Evolutionary conservation across 1,284 basidiomycete genomes (phyloP).

Genomic region (Cerioporus squamosus): DNA sequence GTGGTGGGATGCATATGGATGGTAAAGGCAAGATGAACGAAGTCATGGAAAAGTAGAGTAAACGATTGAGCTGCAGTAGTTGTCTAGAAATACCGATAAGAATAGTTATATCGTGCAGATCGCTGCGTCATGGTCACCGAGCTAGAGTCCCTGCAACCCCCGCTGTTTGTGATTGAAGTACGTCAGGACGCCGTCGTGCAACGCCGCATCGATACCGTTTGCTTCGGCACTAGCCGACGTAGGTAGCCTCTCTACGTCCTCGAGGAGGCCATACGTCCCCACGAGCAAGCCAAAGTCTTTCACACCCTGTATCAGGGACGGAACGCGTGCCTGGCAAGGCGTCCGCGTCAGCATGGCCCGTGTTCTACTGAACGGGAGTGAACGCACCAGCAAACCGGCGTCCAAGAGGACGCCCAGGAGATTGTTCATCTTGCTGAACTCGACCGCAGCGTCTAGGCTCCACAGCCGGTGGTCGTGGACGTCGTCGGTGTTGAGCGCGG

Average conservation of each 20-base stretch:
- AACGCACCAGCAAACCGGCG: slow-evolving; percentile 81
- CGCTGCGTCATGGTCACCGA: neutral
- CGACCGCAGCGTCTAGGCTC: slow-evolving; percentile 90
- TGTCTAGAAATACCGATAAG: slow-evolving; percentile 26
- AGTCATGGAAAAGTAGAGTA: slow-evolving; percentile 2
- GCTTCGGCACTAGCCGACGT: slow-evolving; percentile 49
- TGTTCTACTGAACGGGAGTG: neutral
- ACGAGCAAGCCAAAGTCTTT: slow-evolving; percentile 89
- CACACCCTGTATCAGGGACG: slow-evolving; percentile 84
- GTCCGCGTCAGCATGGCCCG: neutral
- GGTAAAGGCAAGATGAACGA: neutral
- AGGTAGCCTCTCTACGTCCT: slow-evolving; percentile 47
- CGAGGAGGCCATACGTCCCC: slow-evolving; percentile 71
- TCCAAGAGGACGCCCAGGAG: slow-evolving; percentile 92
- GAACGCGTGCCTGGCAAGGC: slow-evolving; percentile 64
- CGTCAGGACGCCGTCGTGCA: slow-evolving; percentile 63
- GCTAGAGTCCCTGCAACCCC: slow-evolving; percentile 15
- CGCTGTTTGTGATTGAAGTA: slow-evolving; percentile 63
- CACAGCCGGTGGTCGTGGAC: slow-evolving; percentile 57
- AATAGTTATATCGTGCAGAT: slow-evolving; percentile 9
- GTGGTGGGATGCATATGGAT: neutral
- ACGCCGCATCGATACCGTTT: slow-evolving; percentile 65
- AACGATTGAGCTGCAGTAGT: slow-evolving; percentile 4
- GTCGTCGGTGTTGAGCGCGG: slow-evolving; percentile 49
- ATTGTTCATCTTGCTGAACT: slow-evolving; percentile 95